Evolutionary conservation across 768 basidiomycete genomes (phyloP).

Genomic region (Kwoniella sp.): DNA sequence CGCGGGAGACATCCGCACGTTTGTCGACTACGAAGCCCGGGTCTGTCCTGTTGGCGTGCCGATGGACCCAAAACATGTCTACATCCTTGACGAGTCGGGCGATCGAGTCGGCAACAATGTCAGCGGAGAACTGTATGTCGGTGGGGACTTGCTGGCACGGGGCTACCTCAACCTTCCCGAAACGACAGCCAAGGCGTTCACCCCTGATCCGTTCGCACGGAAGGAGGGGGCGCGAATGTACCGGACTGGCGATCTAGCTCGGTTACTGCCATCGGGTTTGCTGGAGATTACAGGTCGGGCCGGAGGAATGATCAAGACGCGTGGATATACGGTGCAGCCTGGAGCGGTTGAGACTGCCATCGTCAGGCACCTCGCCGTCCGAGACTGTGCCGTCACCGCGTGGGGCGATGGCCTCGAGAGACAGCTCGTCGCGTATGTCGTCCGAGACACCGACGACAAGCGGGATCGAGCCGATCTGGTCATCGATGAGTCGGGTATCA

Average conservation of each 20-base stretch:
- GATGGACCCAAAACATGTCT: constrained; percentile 17
- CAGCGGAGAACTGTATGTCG: constrained; percentile 25
- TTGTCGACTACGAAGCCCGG: constrained; percentile 7
- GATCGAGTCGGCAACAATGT: constrained; percentile 17
- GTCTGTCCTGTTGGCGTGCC: constrained; percentile 27
- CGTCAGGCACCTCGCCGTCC: constrained; percentile 25
- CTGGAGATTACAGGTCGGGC: constrained; percentile 27
- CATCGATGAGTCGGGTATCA: constrained; percentile 20
- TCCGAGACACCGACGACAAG: constrained; percentile 18
- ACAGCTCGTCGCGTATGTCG: constrained; percentile 23
- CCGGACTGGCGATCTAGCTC: constrained; percentile 26
- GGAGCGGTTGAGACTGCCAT: constrained; percentile 24
- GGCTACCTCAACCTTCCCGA: constrained; percentile 28
- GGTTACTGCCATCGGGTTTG: constrained; percentile 24
- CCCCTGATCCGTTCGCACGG: constrained; percentile 11
- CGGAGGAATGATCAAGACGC: constrained; percentile 26
- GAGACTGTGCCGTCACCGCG: constrained; percentile 20
- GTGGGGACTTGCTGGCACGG: constrained; percentile 22
- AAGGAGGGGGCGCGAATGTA: constrained; percentile 21
- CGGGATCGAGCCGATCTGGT: constrained; percentile 7
- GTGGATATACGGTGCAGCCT: constrained; percentile 25
- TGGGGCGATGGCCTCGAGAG: constrained; percentile 23
- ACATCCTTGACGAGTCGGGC: constrained; percentile 24
- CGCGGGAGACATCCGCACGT: constrained; percentile 13
- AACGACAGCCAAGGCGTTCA: constrained; percentile 24